Evolutionary conservation across 2,329 filamentous ascomycete genomes (phyloP).

Genomic region (Xylariaceae sp.): DNA sequence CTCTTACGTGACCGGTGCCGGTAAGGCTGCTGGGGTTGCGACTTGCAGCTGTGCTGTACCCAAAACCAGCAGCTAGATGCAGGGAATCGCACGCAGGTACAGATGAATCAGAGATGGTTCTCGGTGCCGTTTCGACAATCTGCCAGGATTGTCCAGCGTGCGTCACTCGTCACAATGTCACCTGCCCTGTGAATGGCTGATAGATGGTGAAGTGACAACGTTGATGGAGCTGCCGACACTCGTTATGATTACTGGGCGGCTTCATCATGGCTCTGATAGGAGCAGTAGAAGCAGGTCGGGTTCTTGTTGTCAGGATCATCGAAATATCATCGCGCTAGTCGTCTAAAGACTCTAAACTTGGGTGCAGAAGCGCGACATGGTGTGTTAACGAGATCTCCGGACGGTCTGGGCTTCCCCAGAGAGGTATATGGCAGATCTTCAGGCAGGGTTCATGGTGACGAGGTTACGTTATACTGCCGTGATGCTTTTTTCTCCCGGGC

Average conservation of each 20-base stretch:
- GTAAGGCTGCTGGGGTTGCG: not conserved
- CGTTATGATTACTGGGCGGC: constrained; percentile 2
- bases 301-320: not conserved
- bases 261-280: constrained; percentile 8
- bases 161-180: not conserved
- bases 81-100: not conserved
- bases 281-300: not conserved
- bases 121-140: not conserved
- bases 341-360: constrained; percentile 2
- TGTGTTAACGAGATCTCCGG: not conserved
- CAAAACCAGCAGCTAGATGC: not conserved
- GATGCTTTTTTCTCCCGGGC: not conserved
- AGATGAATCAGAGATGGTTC: not conserved
- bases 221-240: not conserved
- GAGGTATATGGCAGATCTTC: not conserved
- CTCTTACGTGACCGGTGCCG: not conserved
- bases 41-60: not conserved
- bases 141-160: not conserved
- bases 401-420: constrained; percentile 2
- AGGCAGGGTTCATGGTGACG: not conserved
- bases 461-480: not conserved
- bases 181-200: no score
- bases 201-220: not conserved
- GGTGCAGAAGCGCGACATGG: not conserved
- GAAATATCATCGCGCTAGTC: not conserved